phyloP scores from a whole-genome alignment of 176 grass and related monocot species.

The Avena insularis region DNA sequence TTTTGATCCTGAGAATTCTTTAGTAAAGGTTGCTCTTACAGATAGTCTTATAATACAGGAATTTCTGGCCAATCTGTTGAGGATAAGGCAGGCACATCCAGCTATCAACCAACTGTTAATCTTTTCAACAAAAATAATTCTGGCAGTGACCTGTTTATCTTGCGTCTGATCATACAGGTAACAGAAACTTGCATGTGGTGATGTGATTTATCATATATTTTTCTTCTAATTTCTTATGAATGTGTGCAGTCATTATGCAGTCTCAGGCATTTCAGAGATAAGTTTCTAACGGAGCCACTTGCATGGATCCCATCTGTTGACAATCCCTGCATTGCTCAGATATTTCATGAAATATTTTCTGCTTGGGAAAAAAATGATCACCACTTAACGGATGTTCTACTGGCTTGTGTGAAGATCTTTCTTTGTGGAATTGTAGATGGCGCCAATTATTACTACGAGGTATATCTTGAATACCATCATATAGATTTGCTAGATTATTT shows the following conservation, averaged over 20 bases:
- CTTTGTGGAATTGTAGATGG: neutral
- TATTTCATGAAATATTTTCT: neutral
- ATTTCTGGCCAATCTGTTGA: neutral
- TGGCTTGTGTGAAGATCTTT: neutral
- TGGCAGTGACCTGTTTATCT: neutral
- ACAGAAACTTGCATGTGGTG: neutral
- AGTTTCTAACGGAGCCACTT: neutral
- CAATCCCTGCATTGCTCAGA: neutral
- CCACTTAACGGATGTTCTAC: neutral
- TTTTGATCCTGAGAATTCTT: no score
- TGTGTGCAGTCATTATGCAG: neutral
- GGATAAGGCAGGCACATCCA: neutral
- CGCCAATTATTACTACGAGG: neutral
- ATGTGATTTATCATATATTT: neutral
- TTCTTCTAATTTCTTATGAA: neutral
- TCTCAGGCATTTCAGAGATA: neutral
- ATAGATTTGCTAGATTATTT: neutral
- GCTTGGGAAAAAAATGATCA: slow-evolving; percentile 13
- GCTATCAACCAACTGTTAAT: neutral
- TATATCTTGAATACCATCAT: neutral
- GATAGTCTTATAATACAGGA: neutral
- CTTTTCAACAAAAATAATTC: neutral
- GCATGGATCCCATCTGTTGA: neutral
- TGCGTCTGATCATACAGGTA: neutral
- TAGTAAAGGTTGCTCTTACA: neutral